Evolutionary conservation across 202 grass and related monocot genomes (phyloP).

Genomic region (Alloteropsis angusta): DNA sequence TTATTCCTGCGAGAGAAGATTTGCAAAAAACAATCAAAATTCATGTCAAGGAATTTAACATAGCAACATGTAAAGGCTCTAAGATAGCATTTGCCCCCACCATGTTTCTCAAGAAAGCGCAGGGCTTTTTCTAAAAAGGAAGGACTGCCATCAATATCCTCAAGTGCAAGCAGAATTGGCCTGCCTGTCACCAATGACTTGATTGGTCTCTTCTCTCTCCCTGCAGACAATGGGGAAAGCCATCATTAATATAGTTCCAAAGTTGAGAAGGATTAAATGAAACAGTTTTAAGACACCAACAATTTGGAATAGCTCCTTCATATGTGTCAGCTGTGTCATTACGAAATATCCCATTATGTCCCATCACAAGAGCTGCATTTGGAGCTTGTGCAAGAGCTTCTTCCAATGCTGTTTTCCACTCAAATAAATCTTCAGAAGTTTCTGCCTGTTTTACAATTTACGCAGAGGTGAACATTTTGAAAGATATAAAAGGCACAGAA

Average conservation of each 20-base stretch:
- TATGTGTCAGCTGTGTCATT: constrained; percentile 81
- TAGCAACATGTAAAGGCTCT: background rate
- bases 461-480: background rate
- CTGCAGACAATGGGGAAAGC: constrained; percentile 33
- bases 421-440: constrained; percentile 93
- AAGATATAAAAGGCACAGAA: background rate
- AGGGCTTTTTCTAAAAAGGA: constrained; percentile 98
- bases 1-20: constrained; percentile 66
- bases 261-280: background rate
- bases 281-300: constrained; percentile 39
- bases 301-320: constrained; percentile 71
- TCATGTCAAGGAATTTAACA: constrained; percentile 1
- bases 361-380: constrained; percentile 99
- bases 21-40: constrained; percentile 19
- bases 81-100: constrained; percentile 33
- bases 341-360: constrained; percentile 97
- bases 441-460: constrained; percentile 52
- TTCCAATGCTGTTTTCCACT: constrained; percentile 97
- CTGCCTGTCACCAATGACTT: constrained; percentile 96
- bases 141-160: constrained; percentile 94
- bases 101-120: constrained; percentile 92
- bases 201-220: constrained; percentile 88
- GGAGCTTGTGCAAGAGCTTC: constrained; percentile 97
- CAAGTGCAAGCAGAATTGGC: constrained; percentile 94
- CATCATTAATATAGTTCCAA: constrained; percentile 17